Evolutionary conservation across 768 basidiomycete genomes (phyloP), one percentile per base, ranked within the genome.

Genomic region (Boletellus ananiceps): DNA sequence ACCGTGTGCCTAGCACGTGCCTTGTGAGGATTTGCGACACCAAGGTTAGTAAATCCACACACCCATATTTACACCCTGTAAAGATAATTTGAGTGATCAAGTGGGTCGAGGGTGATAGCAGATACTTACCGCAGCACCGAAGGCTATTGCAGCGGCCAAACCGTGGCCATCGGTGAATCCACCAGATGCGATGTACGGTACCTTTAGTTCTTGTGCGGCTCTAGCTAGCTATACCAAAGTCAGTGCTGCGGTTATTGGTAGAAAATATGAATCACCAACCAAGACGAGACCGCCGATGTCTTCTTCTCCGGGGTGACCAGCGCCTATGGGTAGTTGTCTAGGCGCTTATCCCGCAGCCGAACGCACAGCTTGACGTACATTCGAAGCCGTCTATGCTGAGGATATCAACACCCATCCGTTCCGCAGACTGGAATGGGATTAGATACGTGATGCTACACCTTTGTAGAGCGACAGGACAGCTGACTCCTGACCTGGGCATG

Each of bases 241-340:
- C 25, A 47, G 42, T n/a, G 15, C 40, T 41, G 29, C 32, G 32
- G 29, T 19, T 23, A 51, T 32, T 5, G 5, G 35, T 9, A 34
- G 27, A 25, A n/a, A 27, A 35, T 12, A 7, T 12, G 19, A 25
- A 15, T 27, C 3, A 14, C 65, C 40, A 56, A 91, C 91, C 70
- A 96, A 69, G 3, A 96, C 86, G 19, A 95, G 60, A 4, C 87
- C 88, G 3, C 89, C 88, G 19, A 96, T 87, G 62, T 96, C 94
- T 37, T 95, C 89, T 62, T 96, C 94, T 53, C 94, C 94, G 15
- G 92, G 92, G 67, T 93, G 91, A 21, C 93, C 93, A 27, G 92
- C 93, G 62, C 90, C 89, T 92, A 60, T n/a, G 12, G 2, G 41
- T 18, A 4, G 14, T 36, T 49, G 52, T 58, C 54, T 52, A 44